A percentile compares a stretch with the other conserved stretches of the same genome.
Conservation (phyloP, 352 stramenopile genomes). For the Elongisporangium anandrum region DNA sequence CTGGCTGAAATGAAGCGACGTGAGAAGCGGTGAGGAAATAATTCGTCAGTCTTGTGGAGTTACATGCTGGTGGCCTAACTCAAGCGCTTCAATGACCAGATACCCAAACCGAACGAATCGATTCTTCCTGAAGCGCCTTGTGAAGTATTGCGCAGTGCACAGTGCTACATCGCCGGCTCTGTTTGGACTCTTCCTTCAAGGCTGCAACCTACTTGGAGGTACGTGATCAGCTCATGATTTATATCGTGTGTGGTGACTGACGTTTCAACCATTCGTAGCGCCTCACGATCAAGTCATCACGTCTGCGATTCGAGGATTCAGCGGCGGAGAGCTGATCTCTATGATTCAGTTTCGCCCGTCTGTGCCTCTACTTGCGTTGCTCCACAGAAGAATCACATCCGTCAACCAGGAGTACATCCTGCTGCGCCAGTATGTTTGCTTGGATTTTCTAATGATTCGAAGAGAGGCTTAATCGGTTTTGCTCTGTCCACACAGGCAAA, state of each 20-base stretch:
- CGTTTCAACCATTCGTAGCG: conserved; percentile 23
- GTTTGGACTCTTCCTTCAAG: conserved; percentile 73
- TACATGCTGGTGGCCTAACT: not conserved
- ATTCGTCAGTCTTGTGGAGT: not conserved
- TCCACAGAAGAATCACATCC: conserved; percentile 60
- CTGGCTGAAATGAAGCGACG: conserved; percentile 64
- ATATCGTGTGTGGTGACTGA: not conserved
- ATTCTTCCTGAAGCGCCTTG: conserved; percentile 70
- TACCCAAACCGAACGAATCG: conserved; percentile 60
- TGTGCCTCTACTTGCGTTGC: conserved; percentile 67
- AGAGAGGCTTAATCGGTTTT: not conserved
- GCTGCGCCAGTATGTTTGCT: conserved; percentile 48
- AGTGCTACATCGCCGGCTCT: conserved; percentile 62
- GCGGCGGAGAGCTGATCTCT: conserved; percentile 67
- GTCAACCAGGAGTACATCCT: conserved; percentile 70
- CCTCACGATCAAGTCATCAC: conserved; percentile 81
- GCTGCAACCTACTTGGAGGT: conserved; percentile 54
- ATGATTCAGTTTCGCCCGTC: conserved; percentile 73
- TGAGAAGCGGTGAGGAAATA: conserved; percentile 40
- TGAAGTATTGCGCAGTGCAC: conserved; percentile 78
- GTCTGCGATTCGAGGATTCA: conserved; percentile 78
- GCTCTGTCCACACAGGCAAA: conserved; percentile 24
- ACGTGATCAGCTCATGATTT: not conserved
- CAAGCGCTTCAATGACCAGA: conserved; percentile 8
- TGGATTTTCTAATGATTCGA: not conserved